Base-by-base conservation (phyloP, 163 green algal species). In the Coccomyxa subellipsoidea region DNA sequence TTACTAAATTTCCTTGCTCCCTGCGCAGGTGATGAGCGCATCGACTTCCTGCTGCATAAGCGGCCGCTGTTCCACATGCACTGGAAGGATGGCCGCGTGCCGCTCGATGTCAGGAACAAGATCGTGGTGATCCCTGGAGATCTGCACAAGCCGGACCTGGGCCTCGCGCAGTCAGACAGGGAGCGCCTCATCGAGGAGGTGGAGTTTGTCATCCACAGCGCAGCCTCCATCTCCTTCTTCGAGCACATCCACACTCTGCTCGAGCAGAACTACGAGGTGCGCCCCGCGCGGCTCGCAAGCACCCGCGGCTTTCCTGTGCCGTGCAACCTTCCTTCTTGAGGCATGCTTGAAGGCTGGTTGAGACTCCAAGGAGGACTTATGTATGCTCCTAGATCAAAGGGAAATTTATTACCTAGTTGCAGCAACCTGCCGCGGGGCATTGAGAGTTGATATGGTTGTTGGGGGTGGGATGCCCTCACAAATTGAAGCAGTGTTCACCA, bases 211-310 rank as follows among this genome's bases (percentile, higher is more conserved):
- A 66, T 91, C 18, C 88, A 91, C 80, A 86, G 54, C 25, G 88
- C 88, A 1, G 86, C 88, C 6, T 80, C 53, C 79, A 92, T 94
- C 38, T 77, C 80, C 18, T 90, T 94, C 40, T 85, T 91, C 38
- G 88, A 89, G 32, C 87, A 83, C 71, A 88, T 94, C 27, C 85
- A 92, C 31, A 76, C 79, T 18, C 86, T 88, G 0, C 84, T 94
- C n/a, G 54, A 38, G 53, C 76, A 81, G 78, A 94, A 94, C 90
- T 94, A 93, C 87, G 32, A 82, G n/a, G 80, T 79, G 31, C 59
- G 79, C 38, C 21, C 47, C 7, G 66, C 1, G 21, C n/a, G 31
- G 66, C 66, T 23, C 27, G 27, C n/a, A 32, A 36, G 21, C 66
- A 35, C 66, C 31, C 7, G 47, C 47, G 15, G 23, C 0, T 18